These are phyloP conservation scores for Candida sanyaensis DNA, from an alignment of 1,139 yeast genomes.

Conservation along the genomic window DNA sequence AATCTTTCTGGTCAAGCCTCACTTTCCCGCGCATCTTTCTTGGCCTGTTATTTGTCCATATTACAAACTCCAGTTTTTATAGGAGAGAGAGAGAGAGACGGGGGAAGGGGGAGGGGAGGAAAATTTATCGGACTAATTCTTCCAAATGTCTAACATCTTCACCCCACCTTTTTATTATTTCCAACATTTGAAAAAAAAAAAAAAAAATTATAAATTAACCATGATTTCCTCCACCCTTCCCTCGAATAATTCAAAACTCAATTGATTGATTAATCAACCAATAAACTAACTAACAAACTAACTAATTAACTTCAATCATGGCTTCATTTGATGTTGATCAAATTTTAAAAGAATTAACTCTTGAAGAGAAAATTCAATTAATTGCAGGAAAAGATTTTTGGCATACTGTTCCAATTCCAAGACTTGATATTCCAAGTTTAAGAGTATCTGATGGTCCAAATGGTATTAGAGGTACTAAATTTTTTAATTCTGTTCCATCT, in stretches of 20 bases:
- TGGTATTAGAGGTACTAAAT: constrained; percentile 36
- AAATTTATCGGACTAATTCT: too few relatives aligned
- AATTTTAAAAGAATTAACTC: constrained; percentile 40
- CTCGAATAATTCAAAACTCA: neutral
- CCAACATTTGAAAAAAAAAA: neutral
- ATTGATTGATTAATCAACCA: neutral
- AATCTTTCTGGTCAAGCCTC: too few relatives aligned
- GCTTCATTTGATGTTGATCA: constrained; percentile 42
- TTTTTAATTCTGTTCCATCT: constrained; percentile 31
- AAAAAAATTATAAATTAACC: neutral
- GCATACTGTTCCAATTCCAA: constrained; percentile 52
- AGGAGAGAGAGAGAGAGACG: too few relatives aligned
- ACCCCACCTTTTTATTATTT: neutral
- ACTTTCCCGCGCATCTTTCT: too few relatives aligned
- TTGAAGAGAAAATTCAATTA: constrained; percentile 49
- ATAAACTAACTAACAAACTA: neutral
- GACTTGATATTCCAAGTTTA: constrained; percentile 38
- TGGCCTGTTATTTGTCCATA: too few relatives aligned
- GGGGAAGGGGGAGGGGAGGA: too few relatives aligned
- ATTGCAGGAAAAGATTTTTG: constrained; percentile 54
- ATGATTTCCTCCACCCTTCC: neutral
- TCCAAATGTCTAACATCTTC: too few relatives aligned
- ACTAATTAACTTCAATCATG: neutral
- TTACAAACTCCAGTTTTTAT: too few relatives aligned
- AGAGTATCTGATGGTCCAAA: constrained; percentile 38